Evolutionary conservation across 371 early-diverging fungal genomes (phyloP).

Genomic region (Vairimorpha apis): DNA sequence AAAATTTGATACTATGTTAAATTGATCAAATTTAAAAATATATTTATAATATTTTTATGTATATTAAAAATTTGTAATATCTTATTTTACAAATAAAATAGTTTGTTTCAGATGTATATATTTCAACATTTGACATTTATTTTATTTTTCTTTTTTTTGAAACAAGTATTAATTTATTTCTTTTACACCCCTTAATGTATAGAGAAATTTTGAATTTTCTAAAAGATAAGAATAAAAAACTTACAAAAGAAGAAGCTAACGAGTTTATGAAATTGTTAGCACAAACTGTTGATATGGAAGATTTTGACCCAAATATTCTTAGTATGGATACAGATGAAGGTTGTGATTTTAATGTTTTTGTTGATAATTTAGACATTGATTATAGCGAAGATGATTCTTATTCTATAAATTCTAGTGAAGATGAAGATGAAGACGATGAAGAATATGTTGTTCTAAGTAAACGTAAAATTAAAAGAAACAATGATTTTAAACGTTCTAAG

Average conservation of each 20-base stretch:
- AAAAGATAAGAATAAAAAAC: slow-evolving; percentile 15
- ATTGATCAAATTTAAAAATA: no score
- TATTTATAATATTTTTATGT: no score
- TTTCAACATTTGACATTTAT: no score
- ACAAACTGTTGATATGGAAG: slow-evolving; percentile 10
- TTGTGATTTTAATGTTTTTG: slow-evolving; percentile 5
- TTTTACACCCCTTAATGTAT: slow-evolving; percentile 24
- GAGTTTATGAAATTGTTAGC: slow-evolving; percentile 23
- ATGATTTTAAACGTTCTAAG: background rate
- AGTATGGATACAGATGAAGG: slow-evolving; percentile 10
- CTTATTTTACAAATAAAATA: no score
- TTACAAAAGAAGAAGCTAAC: slow-evolving; percentile 31
- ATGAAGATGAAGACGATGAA: slow-evolving; percentile 16
- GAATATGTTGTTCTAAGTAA: background rate
- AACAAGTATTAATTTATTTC: no score
- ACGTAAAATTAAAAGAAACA: slow-evolving; percentile 19
- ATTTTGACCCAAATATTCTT: background rate
- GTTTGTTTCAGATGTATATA: no score
- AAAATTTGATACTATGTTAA: no score
- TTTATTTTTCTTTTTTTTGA: no score
- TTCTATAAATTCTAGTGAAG: background rate
- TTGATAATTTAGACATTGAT: background rate
- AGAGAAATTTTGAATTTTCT: slow-evolving; percentile 36
- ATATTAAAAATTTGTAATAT: no score
- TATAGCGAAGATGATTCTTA: slow-evolving; percentile 5